Conservation (phyloP, 2,329 filamentous ascomycete species). For the Fusarium nematophilum region DNA sequence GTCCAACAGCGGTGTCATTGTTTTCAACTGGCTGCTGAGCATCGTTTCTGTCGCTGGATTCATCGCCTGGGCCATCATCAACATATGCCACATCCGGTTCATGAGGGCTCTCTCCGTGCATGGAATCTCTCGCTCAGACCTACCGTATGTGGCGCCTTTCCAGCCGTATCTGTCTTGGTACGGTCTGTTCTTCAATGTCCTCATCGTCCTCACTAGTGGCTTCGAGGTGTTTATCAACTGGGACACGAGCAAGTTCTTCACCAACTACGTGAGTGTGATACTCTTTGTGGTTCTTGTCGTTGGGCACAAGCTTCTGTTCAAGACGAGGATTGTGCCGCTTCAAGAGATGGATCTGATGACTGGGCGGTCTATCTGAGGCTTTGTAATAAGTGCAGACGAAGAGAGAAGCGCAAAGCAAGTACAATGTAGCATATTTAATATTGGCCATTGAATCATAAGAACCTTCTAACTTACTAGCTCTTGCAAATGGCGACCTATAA, state of each 20-base stretch:
- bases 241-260: conserved; percentile 10
- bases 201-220: conserved; percentile 67
- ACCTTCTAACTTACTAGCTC: no score
- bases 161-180: conserved; percentile 54
- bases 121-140: conserved; percentile 45
- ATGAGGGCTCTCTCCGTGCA: conserved; percentile 51
- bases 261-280: conserved; percentile 3
- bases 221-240: conserved; percentile 9
- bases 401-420: no score
- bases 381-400: no score
- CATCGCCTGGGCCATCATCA: conserved; percentile 55
- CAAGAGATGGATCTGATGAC: conserved; percentile 7
- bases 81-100: conserved; percentile 53
- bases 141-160: conserved; percentile 53
- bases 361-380: not conserved
- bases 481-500: no score
- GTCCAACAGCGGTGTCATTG: conserved; percentile 45
- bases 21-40: conserved; percentile 55
- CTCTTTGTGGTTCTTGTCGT: not conserved
- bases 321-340: not conserved
- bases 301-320: conserved; percentile 4
- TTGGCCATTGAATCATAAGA: no score
- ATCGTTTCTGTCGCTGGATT: conserved; percentile 56
- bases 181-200: conserved; percentile 40
- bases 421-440: no score